phyloP scores from a whole-genome alignment of 108 stramenopile genomes.

The Poteriospumella lacustris region DNA sequence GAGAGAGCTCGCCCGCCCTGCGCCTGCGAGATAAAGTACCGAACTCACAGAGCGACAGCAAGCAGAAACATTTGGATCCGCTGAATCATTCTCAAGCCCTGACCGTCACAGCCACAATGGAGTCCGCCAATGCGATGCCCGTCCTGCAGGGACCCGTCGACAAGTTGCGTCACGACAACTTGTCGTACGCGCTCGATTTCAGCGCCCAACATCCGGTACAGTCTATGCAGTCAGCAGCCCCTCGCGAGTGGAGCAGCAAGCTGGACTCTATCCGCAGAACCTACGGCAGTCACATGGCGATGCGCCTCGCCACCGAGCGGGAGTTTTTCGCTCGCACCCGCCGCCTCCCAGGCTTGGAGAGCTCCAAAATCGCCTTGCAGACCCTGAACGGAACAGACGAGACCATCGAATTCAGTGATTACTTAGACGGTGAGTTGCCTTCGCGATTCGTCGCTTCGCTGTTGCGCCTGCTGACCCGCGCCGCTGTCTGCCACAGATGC shows the following conservation, averaged over 20 bases:
- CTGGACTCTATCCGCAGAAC: not conserved
- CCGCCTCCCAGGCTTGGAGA: not conserved
- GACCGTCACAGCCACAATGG: too few species aligned
- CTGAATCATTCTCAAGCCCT: too few species aligned
- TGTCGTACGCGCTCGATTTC: not conserved
- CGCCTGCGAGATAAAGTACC: too few species aligned
- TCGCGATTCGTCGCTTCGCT: not conserved
- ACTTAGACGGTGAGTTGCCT: not conserved
- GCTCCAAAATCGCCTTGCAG: not conserved
- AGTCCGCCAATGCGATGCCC: too few species aligned
- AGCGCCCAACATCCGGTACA: not conserved
- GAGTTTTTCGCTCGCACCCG: not conserved
- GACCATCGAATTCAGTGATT: not conserved
- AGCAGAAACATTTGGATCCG: too few species aligned
- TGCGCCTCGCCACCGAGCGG: conserved; percentile 21
- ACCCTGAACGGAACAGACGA: not conserved
- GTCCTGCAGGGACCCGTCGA: conserved; percentile 5
- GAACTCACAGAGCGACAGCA: too few species aligned
- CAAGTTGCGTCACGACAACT: not conserved
- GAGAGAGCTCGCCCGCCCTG: too few species aligned
- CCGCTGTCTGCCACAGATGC: not conserved
- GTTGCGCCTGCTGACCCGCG: not conserved
- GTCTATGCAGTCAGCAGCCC: not conserved
- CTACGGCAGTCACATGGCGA: conserved; percentile 25
- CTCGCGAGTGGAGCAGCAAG: not conserved